Evolutionary conservation across 768 basidiomycete genomes (phyloP), one percentile per base, ranked within the genome.

Genomic region (Macrocybe gigantea): DNA sequence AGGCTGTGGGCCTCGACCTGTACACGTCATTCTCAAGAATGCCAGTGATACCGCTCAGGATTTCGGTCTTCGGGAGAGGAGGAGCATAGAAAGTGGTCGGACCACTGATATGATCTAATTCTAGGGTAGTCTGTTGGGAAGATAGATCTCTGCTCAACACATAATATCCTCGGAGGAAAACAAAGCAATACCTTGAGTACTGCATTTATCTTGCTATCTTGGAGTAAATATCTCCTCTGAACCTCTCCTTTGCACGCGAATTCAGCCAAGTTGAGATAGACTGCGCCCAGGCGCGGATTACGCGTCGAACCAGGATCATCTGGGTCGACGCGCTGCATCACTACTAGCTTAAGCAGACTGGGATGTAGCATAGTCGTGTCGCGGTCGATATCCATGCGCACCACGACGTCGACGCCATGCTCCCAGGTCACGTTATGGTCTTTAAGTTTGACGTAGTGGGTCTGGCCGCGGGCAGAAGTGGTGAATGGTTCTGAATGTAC

Each of bases 161-260:
- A 22, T 22, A 22, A 29, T 6, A 31, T 30, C 45, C 33, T 14
- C 42, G 51, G 30, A 32, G 34, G n/a, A 36, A 42, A 43, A 22
- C 7, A 41, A 40, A 39, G 8, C 55, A 66, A 9, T 38, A 85
- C 83, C 72, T 85, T 85, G 41, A 91, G 69, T 5, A 82, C 85
- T 1, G 88, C 86, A 54, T 91, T 91, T 35, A 81, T 87, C 64
- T 85, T 88, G 55, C 83, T 87, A 55, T 86, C 77, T 41, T 78
- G 70, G 5, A 89, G 65, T 6, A 88, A 70, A 62, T 88, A 86
- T 5, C 79, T 71, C 12, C 88, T 72, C 7, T 79, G 79, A 22
- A 88, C 73, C 30, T 62, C 60, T 6, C 78, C 75, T 33, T 82
- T 77, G 41, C 75, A 72, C 10, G 80, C 83, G 55, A 88, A 91